A percentile compares a stretch with the other conserved stretches of the same genome.
These are phyloP conservation scores for Dimargaris cristalligena DNA, from an alignment of 192 early-diverging fungal genomes.

Conservation along the genomic window DNA sequence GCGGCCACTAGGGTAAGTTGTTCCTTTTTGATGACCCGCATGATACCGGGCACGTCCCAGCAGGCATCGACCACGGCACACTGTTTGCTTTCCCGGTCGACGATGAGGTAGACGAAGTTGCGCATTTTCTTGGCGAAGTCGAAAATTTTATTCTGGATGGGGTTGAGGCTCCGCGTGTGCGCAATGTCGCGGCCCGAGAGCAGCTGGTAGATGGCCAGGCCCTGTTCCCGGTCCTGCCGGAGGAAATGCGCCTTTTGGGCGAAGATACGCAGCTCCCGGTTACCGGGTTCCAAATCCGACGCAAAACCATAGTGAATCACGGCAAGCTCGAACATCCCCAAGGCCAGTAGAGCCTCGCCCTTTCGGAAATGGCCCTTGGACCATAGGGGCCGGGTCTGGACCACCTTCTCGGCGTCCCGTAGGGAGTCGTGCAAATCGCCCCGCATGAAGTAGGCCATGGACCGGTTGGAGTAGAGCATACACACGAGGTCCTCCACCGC, in stretches of 20 bases:
- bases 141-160: constrained; percentile 58
- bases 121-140: constrained; percentile 65
- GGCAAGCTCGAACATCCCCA: constrained; percentile 31
- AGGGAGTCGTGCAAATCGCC: constrained; percentile 17
- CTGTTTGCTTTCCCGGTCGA: constrained; percentile 42
- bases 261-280: constrained; percentile 28
- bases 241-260: constrained; percentile 35
- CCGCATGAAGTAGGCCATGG: constrained; percentile 22
- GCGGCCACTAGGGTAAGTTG: constrained; percentile 52
- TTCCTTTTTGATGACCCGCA: constrained; percentile 36
- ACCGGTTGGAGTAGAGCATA: constrained; percentile 24
- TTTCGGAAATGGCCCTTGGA: constrained; percentile 45
- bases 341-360: constrained; percentile 35
- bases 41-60: constrained; percentile 82
- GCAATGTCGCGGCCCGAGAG: constrained; percentile 58
- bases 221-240: constrained; percentile 36
- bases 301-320: constrained; percentile 26
- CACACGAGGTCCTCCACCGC: constrained; percentile 17
- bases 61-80: constrained; percentile 81
- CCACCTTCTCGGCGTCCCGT: constrained; percentile 19
- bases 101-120: constrained; percentile 75
- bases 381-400: constrained; percentile 19
- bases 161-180: constrained; percentile 29
- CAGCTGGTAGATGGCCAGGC: constrained; percentile 46
- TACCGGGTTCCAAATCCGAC: constrained; percentile 27